Base-by-base conservation (phyloP, 1,139 yeast genomes). In the Taiozyma sp. region DNA sequence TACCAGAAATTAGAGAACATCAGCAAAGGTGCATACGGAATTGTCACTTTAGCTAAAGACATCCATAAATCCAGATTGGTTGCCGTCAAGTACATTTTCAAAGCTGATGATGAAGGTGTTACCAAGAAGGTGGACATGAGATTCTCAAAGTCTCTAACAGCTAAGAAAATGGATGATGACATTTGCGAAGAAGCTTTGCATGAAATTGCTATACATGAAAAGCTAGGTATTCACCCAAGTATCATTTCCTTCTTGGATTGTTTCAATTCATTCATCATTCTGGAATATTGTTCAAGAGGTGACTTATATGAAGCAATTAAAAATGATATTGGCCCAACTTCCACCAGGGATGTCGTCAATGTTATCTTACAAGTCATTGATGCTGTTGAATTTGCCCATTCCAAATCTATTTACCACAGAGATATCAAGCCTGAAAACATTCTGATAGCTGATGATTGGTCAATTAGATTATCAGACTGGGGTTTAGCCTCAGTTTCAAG, bases 271-370 rank as follows among this genome's bases (percentile, higher is more conserved):
- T 90, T 84, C 62, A 79, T 93, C 62, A 78, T 92, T 41, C 74
- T 92, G 67, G 98, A 93, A 63, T 92, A 90, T 66, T 91, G 96
- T 63, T 75, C 93, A 4, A 80, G 92, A 56, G 99, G 99, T 56
- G 99, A 93, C 67, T 73, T 93, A 51, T 93, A 93, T 66, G 99
- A 93, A 65, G 96, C 96, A 9, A 90, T 92, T 62, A 88, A 86
- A 59, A 83, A 82, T 53, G 91, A 87, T 48, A 76, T 82, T 44
- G 93, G 95, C 7, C 97, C 97, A 1, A 76, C 83, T n/a, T 78
- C 87, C 4, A 82, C 91, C 0, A 80, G 79, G 54, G 87, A 86
- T 65, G 81, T 90, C 51, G 79, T 87, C 51, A 89, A 86, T 63
- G 88, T 91, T 30, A 81, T 87, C 67, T 70, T 73, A 55, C 97